Base-by-base conservation (phyloP, 1,139 yeast genomes). In the Petasospora rhodanensis region DNA sequence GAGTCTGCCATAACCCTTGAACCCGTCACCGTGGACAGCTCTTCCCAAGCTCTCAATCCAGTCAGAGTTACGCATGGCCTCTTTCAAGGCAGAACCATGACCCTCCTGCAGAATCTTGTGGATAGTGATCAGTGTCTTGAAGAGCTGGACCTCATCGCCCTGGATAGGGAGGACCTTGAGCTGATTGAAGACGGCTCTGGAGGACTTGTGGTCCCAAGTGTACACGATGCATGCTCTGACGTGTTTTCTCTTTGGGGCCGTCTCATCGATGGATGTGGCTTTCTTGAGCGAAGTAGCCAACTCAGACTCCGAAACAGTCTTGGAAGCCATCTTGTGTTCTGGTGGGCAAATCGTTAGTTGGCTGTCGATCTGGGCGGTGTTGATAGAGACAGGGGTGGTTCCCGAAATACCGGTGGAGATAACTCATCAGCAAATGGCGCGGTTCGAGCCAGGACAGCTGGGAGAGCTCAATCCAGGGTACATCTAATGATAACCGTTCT, bases 101-200 rank as follows among this genome's bases (percentile, higher is more conserved):
- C 98, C 98, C 57, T 91, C 98, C 58, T 91, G 97, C 15, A 89
- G 64, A n/a, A 91, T 94, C 56, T 89, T 89, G 55, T 91, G 97
- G 34, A 87, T 73, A 51, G 85, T 73, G 37, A 89, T 84, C 54
- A 91, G 65, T n/a, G 94, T 81, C 55, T 91, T 91, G 64, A 87
- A 89, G 43, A 84, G 62, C 58, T 82, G 95, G 17, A 87, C 71
- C 48, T 86, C 95, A 49, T 83, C 91, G 36, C 76, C 73, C 46
- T 81, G 87, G 42, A 87, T 65, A 2, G 96, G 95, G 47, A 80
- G 79, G 31, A 82, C 64, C 56, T 84, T 86, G 46, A 91, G 68
- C 2, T 82, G 80, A 49, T 83, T 79, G 95, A 95, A 86, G 54
- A 89, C 86, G 5, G 87, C 85, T 42, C 78, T 69, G 5, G 95